Percentiles rank a stretch among this genome's conserved stretches.
Conservation (phyloP, 2,329 filamentous ascomycete genomes). For the Trichoderma pleuroti region DNA sequence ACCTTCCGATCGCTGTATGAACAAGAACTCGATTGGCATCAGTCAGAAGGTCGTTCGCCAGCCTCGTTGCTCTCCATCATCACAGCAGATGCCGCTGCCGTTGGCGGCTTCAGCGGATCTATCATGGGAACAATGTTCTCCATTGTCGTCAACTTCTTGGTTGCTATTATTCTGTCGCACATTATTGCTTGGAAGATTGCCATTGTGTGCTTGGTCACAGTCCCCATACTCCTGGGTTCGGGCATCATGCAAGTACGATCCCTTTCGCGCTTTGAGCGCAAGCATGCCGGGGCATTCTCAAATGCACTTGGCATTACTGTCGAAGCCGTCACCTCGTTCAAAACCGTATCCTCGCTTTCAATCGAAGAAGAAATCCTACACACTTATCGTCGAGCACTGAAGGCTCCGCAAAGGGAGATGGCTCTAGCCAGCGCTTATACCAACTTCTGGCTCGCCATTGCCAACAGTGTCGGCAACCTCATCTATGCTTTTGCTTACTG, state of each 20-base stretch:
- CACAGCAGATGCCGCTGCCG: slow-evolving; percentile 63
- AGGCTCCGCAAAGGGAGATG: slow-evolving; percentile 52
- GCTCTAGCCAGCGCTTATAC: slow-evolving; percentile 46
- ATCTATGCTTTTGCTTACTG: slow-evolving; percentile 75
- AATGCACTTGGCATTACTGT: slow-evolving; percentile 62
- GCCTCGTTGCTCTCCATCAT: slow-evolving; percentile 62
- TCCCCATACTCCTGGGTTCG: slow-evolving; percentile 65
- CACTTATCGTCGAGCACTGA: slow-evolving; percentile 51
- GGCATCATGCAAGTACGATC: slow-evolving; percentile 66
- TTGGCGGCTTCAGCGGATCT: slow-evolving; percentile 67
- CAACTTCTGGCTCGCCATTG: slow-evolving; percentile 59
- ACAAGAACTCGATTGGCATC: slow-evolving; percentile 69
- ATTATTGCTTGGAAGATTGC: slow-evolving; percentile 75
- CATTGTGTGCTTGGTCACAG: slow-evolving; percentile 64
- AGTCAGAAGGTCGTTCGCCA: slow-evolving; percentile 60
- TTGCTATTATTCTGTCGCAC: slow-evolving; percentile 65
- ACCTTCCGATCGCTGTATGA: slow-evolving; percentile 63
- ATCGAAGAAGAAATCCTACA: slow-evolving; percentile 49
- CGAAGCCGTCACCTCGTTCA: slow-evolving; percentile 63
- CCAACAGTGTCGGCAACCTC: slow-evolving; percentile 60
- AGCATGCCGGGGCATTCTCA: slow-evolving; percentile 62
- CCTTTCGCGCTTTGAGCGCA: slow-evolving; percentile 58
- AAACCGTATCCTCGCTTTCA: slow-evolving; percentile 57
- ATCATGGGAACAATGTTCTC: slow-evolving; percentile 68
- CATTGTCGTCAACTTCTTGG: slow-evolving; percentile 64